Evolutionary conservation across 306 rosid species (phyloP), one percentile per base, ranked within the genome.

Genomic region (Ammopiptanthus mongolicus): DNA sequence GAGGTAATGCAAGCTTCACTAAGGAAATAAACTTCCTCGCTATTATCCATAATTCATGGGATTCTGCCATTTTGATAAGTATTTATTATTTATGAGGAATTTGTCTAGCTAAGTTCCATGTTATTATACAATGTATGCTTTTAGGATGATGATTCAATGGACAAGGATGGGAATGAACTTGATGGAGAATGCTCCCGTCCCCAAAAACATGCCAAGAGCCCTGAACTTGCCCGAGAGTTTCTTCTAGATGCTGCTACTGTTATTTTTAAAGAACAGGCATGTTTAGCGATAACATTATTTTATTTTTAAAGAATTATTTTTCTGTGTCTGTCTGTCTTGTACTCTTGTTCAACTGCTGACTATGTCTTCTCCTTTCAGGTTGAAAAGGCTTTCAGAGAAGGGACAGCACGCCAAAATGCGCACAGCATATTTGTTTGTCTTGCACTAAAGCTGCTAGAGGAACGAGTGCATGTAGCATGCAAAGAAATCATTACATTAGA

Each of bases 371-470:
- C 73, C 71, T 82, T 84, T 81, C 90, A 96, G 99, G 98, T 96
- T 78, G 99, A 96, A 78, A 96, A 96, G 78, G 98, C 99, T 36
- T 96, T 96, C 81, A 85, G 98, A 86, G 99, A 96, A 90, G 99
- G 99, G 78, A 96, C 99, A 50, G 98, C 99, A 6, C 99, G 99
- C 81, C 99, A 96, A 92, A 96, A 96, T 89, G 98, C 99, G 14
- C 99, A 96, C 81, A 90, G 99, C 86, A 90, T 96, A 78, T 96
- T 96, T 67, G 98, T 96, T 37, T 96, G 97, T 79, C 97, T 96
- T 80, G 97, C 97, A 52, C 87, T 92, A 70, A 90, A 96, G 80
- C 82, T 96, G 79, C 91, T 96, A 83, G 99, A 96, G 89, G 99
- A 96, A 68, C 93, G 92, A 53, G 94, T 92, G 78, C 98, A 91